These are phyloP conservation scores for Tolypocladium amazonense DNA, from an alignment of 2,329 filamentous ascomycete species.

Conservation along the genomic window DNA sequence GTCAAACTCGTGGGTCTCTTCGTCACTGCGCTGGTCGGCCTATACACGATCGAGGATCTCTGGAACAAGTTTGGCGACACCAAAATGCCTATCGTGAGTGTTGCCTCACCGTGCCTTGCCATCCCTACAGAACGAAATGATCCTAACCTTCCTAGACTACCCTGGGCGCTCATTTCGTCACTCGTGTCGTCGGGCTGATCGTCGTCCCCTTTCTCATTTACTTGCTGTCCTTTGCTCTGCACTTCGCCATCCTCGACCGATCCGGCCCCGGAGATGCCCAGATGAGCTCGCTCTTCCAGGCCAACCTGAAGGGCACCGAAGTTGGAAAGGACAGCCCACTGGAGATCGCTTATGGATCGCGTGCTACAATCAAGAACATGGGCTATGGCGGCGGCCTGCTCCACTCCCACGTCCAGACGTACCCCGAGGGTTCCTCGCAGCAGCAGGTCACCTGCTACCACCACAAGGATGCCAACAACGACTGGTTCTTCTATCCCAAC, in stretches of 20 bases:
- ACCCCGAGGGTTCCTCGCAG: slow-evolving; percentile 83
- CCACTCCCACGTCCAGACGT: slow-evolving; percentile 94
- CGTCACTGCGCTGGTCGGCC: slow-evolving; percentile 83
- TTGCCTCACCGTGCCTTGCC: not conserved
- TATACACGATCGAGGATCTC: slow-evolving; percentile 93
- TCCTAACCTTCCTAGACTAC: slow-evolving; percentile 26
- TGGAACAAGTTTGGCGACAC: slow-evolving; percentile 97
- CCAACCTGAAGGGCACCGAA: slow-evolving; percentile 85
- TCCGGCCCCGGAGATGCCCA: slow-evolving; percentile 96
- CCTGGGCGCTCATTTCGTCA: slow-evolving; percentile 67
- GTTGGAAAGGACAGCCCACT: slow-evolving; percentile 92
- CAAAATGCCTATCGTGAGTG: slow-evolving; percentile 71
- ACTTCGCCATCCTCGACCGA: slow-evolving; percentile 89
- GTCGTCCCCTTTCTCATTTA: slow-evolving; percentile 84
- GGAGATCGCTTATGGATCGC: slow-evolving; percentile 81
- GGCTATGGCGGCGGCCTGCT: slow-evolving; percentile 94
- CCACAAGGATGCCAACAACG: slow-evolving; percentile 98
- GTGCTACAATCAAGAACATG: slow-evolving; percentile 96
- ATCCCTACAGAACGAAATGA: not conserved
- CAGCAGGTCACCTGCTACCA: slow-evolving; percentile 99
- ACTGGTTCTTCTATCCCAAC: slow-evolving; percentile 98
- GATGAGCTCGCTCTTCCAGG: slow-evolving; percentile 99
- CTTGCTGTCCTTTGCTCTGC: slow-evolving; percentile 87
- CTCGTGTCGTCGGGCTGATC: slow-evolving; percentile 79
- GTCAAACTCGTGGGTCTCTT: slow-evolving; percentile 98